Evolutionary conservation across 371 early-diverging fungal species (phyloP).

Genomic region (Parasitella parasitica): DNA sequence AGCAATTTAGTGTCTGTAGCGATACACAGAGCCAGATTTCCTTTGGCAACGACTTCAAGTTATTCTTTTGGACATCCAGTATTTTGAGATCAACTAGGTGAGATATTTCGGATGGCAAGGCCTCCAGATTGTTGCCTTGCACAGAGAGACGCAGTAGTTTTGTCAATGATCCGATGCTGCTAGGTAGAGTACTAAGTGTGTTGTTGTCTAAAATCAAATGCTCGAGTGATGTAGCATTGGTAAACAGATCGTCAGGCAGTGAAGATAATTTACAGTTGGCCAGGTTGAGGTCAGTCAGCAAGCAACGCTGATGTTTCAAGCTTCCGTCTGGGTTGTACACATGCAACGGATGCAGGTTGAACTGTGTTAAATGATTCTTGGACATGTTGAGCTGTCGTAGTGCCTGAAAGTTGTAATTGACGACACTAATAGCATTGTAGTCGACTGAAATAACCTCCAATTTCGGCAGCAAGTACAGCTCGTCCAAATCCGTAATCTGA

Average conservation of each 20-base stretch:
- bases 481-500: constrained; percentile 63
- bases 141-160: constrained; percentile 62
- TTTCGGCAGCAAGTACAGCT: constrained; percentile 56
- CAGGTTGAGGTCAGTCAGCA: constrained; percentile 58
- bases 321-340: background rate
- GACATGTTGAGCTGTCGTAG: constrained; percentile 44
- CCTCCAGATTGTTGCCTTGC: constrained; percentile 72
- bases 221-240: constrained; percentile 55
- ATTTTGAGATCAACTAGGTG: constrained; percentile 31
- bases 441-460: constrained; percentile 67
- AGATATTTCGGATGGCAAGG: constrained; percentile 35
- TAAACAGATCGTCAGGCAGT: constrained; percentile 64
- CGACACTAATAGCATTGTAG: constrained; percentile 63
- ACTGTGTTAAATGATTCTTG: constrained; percentile 62
- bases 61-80: constrained; percentile 55
- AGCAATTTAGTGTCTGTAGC: constrained; percentile 66
- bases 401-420: constrained; percentile 42
- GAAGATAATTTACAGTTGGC: constrained; percentile 72
- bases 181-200: constrained; percentile 68
- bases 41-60: constrained; percentile 70
- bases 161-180: constrained; percentile 55
- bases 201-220: constrained; percentile 70
- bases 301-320: background rate
- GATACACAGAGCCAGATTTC: constrained; percentile 83
- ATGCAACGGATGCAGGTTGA: constrained; percentile 25